These are phyloP conservation scores for Anaeramoeba ignava DNA, from an alignment of 78 protist species.

Conservation along the genomic window DNA sequence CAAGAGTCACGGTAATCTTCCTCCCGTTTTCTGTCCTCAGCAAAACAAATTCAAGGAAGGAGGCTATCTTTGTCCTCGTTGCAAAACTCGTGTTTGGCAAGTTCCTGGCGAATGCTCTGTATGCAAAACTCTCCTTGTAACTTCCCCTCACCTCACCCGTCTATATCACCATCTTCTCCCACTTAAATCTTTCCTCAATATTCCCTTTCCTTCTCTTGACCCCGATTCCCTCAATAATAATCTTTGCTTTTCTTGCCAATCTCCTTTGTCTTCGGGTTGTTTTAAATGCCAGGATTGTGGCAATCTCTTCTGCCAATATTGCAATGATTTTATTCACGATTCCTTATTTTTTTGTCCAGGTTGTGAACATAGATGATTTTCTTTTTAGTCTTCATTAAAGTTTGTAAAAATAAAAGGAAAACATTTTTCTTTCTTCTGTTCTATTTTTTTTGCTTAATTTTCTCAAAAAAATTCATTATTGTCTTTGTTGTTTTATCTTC, in stretches of 20 bases:
- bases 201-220: neutral
- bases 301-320: neutral
- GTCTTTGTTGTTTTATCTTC: too few species aligned
- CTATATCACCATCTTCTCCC: neutral
- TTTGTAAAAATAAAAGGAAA: too few species aligned
- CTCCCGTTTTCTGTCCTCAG: neutral
- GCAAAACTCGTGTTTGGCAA: neutral
- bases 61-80: neutral
- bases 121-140: neutral
- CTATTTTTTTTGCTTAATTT: too few species aligned
- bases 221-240: neutral
- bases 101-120: neutral
- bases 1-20: neutral
- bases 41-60: neutral
- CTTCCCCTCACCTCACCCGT: neutral
- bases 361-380: too few species aligned
- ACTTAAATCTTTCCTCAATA: neutral
- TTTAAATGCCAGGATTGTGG: neutral
- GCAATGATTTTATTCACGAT: neutral
- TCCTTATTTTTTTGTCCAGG: neutral
- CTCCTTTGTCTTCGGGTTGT: neutral
- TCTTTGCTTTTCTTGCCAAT: neutral
- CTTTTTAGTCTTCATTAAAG: too few species aligned
- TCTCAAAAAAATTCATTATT: too few species aligned
- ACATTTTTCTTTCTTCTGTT: too few species aligned